Percentiles rank a stretch among this genome's conserved stretches.
Evolutionary conservation across 164 flowering plant genomes (phyloP).

Genomic region (Malania oleifera): DNA sequence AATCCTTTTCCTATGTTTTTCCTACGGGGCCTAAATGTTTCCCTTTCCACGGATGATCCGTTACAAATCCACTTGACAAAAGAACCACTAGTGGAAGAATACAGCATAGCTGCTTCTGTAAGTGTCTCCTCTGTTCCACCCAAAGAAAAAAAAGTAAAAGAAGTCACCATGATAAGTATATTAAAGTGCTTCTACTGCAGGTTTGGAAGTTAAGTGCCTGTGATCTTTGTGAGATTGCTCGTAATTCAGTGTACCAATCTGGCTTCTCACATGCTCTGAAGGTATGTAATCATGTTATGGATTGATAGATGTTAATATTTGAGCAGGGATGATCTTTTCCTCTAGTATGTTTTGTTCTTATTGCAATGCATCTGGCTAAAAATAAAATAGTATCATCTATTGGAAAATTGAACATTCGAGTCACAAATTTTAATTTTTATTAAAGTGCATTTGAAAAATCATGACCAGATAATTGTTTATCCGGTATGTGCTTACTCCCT

Average conservation of each 20-base stretch:
- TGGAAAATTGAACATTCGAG: no score
- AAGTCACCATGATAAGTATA: background rate
- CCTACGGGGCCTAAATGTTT: slow-evolving; percentile 88
- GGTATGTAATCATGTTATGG: slow-evolving; percentile 33
- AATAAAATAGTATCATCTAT: no score
- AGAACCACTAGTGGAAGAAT: slow-evolving; percentile 96
- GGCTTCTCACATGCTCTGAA: slow-evolving; percentile 94
- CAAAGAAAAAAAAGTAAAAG: background rate
- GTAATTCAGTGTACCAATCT: slow-evolving; percentile 90
- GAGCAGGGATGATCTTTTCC: no score
- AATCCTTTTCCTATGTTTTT: slow-evolving; percentile 91
- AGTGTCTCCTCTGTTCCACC: slow-evolving; percentile 19
- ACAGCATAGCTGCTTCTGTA: slow-evolving; percentile 97
- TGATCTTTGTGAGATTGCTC: slow-evolving; percentile 94
- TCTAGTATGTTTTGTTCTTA: no score
- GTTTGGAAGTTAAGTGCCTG: slow-evolving; percentile 96
- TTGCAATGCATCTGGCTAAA: no score
- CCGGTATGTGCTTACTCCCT: no score
- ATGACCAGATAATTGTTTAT: no score
- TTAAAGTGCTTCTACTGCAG: slow-evolving; percentile 28
- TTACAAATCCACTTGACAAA: slow-evolving; percentile 95
- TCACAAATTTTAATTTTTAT: no score
- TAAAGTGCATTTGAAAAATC: no score
- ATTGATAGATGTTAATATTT: no score
- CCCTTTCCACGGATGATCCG: slow-evolving; percentile 98